phyloP scores from a whole-genome alignment of 805 yeast species.

The Yamadazyma paraphyllophila region DNA sequence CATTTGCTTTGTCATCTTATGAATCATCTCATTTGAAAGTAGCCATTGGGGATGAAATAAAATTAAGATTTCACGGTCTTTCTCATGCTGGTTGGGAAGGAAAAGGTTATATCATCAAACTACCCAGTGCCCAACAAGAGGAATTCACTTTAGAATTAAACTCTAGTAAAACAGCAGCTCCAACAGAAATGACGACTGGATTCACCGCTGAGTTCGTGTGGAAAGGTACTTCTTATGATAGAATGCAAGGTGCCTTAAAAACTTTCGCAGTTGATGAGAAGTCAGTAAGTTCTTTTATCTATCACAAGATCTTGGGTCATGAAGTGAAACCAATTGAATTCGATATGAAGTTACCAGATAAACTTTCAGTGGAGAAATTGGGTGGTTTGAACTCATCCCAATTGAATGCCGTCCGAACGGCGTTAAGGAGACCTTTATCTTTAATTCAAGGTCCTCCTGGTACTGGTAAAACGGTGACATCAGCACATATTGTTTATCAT shows the following conservation, averaged over 20 bases:
- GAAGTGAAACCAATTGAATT: constrained; percentile 64
- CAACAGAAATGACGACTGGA: constrained; percentile 57
- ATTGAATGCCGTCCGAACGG: constrained; percentile 68
- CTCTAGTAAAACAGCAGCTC: constrained; percentile 46
- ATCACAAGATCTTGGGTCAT: constrained; percentile 78
- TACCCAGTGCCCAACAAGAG: constrained; percentile 66
- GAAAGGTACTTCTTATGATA: constrained; percentile 78
- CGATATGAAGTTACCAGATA: constrained; percentile 58
- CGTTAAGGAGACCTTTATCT: constrained; percentile 68
- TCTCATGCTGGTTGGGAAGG: constrained; percentile 62
- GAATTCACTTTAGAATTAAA: constrained; percentile 70
- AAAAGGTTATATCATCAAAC: constrained; percentile 64
- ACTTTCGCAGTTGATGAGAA: constrained; percentile 66
- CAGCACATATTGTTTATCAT: constrained; percentile 84
- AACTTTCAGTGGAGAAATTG: constrained; percentile 62
- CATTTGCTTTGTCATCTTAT: constrained; percentile 64
- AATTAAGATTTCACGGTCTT: constrained; percentile 59
- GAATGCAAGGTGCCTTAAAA: constrained; percentile 80
- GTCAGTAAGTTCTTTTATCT: constrained; percentile 71
- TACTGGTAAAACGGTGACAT: constrained; percentile 92
- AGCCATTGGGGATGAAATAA: constrained; percentile 83
- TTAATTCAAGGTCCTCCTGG: constrained; percentile 84
- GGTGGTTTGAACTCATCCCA: constrained; percentile 77
- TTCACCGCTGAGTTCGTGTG: constrained; percentile 87
- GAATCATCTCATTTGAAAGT: constrained; percentile 66